Conservation (phyloP, 257 asterid genomes). For the Penstemon davidsonii region DNA sequence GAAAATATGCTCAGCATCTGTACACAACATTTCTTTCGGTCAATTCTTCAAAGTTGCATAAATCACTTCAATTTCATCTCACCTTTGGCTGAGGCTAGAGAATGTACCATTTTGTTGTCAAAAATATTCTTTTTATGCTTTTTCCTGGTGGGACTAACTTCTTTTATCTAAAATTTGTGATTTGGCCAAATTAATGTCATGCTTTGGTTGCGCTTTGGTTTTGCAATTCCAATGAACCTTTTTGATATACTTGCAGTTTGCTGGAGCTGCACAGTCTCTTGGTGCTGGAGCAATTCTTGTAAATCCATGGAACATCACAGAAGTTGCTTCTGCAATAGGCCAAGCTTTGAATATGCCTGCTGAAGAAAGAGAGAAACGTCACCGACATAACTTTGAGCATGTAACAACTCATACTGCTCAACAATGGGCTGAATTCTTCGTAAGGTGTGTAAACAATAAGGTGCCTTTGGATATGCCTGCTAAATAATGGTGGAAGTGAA, state of each 20-base stretch:
- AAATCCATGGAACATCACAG: constrained; percentile 97
- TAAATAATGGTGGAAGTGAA: constrained; percentile 12
- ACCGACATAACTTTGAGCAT: constrained; percentile 74
- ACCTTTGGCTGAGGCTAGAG: constrained; percentile 4
- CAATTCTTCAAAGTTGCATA: constrained; percentile 19
- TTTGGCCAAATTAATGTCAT: background rate
- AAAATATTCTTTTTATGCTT: background rate
- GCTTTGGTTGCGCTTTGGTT: constrained; percentile 6
- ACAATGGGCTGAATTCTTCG: constrained; percentile 96
- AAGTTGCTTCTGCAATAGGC: constrained; percentile 59
- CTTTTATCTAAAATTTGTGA: constrained; percentile 1
- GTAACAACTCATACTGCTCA: constrained; percentile 97
- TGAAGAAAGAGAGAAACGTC: constrained; percentile 95
- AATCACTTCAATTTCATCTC: constrained; percentile 14
- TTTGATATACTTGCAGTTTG: constrained; percentile 57
- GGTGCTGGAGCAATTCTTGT: constrained; percentile 99
- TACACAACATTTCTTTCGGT: background rate
- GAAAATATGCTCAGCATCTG: constrained; percentile 21
- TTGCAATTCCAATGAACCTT: constrained; percentile 20
- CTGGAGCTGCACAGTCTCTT: constrained; percentile 99
- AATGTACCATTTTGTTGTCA: constrained; percentile 14
- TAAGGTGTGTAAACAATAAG: constrained; percentile 64
- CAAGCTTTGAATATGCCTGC: constrained; percentile 82
- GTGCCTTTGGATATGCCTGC: background rate
- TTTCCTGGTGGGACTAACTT: background rate